Base-by-base conservation (phyloP, 2,329 filamentous ascomycete genomes). In the Aspergillus amoenus region DNA sequence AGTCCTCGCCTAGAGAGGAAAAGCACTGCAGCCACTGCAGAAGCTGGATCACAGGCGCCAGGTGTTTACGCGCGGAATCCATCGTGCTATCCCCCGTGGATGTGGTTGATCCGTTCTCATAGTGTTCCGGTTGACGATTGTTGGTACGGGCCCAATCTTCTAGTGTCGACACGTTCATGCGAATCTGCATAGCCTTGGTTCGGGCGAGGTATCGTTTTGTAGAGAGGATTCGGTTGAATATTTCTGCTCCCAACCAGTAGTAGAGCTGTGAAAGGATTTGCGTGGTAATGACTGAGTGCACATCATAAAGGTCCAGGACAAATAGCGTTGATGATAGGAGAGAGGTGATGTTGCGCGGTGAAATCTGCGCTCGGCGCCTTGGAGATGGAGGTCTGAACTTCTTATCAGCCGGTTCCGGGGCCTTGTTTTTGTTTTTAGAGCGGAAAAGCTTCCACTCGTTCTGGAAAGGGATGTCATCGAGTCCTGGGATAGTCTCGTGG, bases 371-470 rank as follows among this genome's bases (percentile, higher is more conserved):
- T 70, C 93, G 85, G 66, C 93, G 88, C 71, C 96, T 96, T 3
- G 94, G 94, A 17, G 93, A 97, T 1, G 93, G 94, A 13, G 94
- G 94, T 41, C 93, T 86, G 69, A 93, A 93, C 43, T 92, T 86
- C 76, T 96, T 96, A 74, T 97, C 93, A 2, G 89, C 81, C 0
- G 93, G 91, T 71, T 97, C 92, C 53, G 91, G 77, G 3, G 77
- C 88, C 74, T 96, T 96, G 40, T 92, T 87, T 65, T 95, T 92
- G 60, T 89, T 85, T 74, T 96, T 97, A 56, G 89, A 85, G 70
- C 94, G 93, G 77, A 99, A 96, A 39, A 99, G 83, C 68, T 96
- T 97, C 94, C 94, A 99, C 72, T 99, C 94, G 70, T 97, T 93
- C 72, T 97, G 93, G 69, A 99, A 99, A 5, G 91, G 88, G 58